These are phyloP conservation scores for Stylonectria norvegica DNA, from an alignment of 2,329 filamentous ascomycete genomes.

Conservation along the genomic window DNA sequence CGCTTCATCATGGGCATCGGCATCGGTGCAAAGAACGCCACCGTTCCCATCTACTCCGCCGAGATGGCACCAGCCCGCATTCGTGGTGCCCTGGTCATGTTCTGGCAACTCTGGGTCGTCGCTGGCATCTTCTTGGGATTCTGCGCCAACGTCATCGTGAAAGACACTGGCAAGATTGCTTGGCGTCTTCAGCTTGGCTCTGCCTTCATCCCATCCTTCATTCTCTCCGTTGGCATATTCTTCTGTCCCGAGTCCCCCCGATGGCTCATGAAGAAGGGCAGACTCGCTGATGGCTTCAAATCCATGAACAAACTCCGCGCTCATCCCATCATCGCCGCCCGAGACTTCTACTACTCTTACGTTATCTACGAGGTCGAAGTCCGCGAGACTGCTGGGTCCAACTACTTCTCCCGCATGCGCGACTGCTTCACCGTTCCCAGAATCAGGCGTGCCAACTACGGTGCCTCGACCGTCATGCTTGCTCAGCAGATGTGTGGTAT, in stretches of 20 bases:
- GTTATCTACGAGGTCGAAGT: conserved; percentile 2
- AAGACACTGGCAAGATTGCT: conserved; percentile 48
- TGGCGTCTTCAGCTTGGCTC: conserved; percentile 60
- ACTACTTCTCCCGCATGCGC: not conserved
- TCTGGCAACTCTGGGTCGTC: conserved; percentile 53
- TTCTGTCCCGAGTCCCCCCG: conserved; percentile 59
- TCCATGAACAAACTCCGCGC: conserved; percentile 34
- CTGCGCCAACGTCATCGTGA: conserved; percentile 50
- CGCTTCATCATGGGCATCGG: conserved; percentile 53
- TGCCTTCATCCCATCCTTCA: conserved; percentile 50
- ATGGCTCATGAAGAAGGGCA: conserved; percentile 57
- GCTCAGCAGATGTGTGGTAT: conserved; percentile 60
- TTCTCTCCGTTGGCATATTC: conserved; percentile 53
- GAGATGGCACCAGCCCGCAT: conserved; percentile 65
- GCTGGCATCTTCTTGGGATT: conserved; percentile 38
- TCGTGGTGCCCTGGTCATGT: conserved; percentile 74
- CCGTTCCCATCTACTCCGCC: conserved; percentile 68
- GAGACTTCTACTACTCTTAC: conserved; percentile 4
- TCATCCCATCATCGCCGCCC: not conserved
- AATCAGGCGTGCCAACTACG: conserved; percentile 51
- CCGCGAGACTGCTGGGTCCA: not conserved
- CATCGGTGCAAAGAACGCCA: conserved; percentile 57
- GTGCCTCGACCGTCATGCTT: conserved; percentile 71
- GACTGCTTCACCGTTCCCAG: conserved; percentile 61
- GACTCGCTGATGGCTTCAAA: conserved; percentile 52